phyloP scores from a whole-genome alignment of 495 filamentous ascomycete genomes.

The Penicillium roqueforti region DNA sequence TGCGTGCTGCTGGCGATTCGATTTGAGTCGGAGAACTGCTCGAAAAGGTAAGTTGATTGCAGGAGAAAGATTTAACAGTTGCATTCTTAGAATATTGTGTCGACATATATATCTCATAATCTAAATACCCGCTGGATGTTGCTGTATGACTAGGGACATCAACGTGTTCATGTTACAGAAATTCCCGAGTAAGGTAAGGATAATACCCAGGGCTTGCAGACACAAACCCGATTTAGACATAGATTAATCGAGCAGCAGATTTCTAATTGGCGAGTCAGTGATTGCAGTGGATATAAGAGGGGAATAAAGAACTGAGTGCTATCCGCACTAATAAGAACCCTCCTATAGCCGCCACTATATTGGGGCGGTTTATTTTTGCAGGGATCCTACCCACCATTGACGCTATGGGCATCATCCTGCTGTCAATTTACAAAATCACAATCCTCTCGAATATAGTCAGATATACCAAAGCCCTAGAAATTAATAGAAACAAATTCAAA shows the following conservation, averaged over 20 bases:
- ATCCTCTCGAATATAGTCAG: no score
- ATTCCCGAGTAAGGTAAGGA: not conserved
- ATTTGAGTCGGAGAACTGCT: not conserved
- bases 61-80: no score
- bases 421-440: no score
- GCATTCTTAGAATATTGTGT: no score
- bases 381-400: not conserved
- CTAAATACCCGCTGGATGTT: not conserved
- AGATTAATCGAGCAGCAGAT: no score
- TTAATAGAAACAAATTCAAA: no score
- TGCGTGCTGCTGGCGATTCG: not conserved
- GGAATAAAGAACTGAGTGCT: no score
- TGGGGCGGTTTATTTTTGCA: not conserved
- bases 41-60: not conserved
- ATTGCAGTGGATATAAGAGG: not conserved
- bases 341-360: not conserved
- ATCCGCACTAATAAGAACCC: not conserved
- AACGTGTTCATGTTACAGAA: not conserved
- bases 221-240: no score
- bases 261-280: not conserved
- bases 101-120: not conserved
- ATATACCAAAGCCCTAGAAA: no score
- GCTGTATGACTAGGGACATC: not conserved
- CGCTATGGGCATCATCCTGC: not conserved
- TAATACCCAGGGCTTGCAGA: no score